Evolutionary conservation across 768 basidiomycete species (phyloP).

Genomic region (Lentinula sp.): DNA sequence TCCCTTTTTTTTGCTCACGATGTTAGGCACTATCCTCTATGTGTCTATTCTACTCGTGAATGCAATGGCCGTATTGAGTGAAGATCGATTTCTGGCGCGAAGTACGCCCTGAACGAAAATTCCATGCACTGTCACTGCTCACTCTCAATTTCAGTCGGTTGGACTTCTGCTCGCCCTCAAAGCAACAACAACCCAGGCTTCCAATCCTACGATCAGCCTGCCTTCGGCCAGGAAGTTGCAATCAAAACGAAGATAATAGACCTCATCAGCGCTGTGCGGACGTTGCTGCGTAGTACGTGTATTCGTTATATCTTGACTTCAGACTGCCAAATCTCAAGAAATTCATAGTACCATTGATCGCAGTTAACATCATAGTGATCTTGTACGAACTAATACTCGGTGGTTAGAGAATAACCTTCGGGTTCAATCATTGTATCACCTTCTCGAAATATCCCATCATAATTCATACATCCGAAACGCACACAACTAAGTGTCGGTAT

Average conservation of each 20-base stretch:
- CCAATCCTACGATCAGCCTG: constrained; percentile 62
- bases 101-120: constrained; percentile 46
- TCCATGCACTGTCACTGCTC: not conserved
- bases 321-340: constrained; percentile 2
- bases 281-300: constrained; percentile 92
- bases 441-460: not conserved
- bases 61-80: constrained; percentile 90
- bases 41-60: constrained; percentile 86
- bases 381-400: constrained; percentile 58
- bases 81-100: constrained; percentile 91
- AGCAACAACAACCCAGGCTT: constrained; percentile 51
- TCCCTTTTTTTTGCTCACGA: not conserved
- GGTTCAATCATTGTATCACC: not conserved
- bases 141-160: constrained; percentile 62
- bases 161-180: constrained; percentile 68
- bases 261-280: constrained; percentile 92
- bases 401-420: not conserved
- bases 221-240: constrained; percentile 57
- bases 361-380: constrained; percentile 81
- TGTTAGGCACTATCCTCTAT: constrained; percentile 75
- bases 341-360: constrained; percentile 82
- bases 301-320: constrained; percentile 8
- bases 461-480: too few relatives aligned
- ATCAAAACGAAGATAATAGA: constrained; percentile 85
- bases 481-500: too few relatives aligned